Evolutionary conservation across 352 stramenopile species (phyloP).

Genomic region (Blastocystis sp.): DNA sequence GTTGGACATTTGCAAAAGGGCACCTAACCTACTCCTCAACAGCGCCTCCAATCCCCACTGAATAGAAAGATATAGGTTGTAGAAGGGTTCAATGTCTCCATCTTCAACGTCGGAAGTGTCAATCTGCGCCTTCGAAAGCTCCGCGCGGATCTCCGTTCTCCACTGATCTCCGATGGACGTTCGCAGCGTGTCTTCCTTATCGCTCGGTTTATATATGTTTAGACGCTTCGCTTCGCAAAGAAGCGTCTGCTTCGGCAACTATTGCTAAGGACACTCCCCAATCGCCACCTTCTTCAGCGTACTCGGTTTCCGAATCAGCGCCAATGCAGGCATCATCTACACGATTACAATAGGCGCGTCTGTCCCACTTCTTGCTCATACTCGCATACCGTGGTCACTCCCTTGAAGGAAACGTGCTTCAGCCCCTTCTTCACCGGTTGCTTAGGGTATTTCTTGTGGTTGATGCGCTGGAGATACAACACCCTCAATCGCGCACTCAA

Average conservation of each 20-base stretch:
- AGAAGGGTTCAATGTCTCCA: slow-evolving; percentile 4
- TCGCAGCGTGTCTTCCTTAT: neutral
- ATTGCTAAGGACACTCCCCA: neutral
- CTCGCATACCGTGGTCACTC: neutral
- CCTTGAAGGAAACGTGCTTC: slow-evolving; percentile 14
- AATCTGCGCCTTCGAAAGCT: neutral
- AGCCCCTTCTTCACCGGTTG: neutral
- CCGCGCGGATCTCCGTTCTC: neutral
- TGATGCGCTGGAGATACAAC: slow-evolving; percentile 29
- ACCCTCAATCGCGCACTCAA: neutral
- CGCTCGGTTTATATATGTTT: neutral
- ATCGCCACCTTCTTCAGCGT: slow-evolving; percentile 1
- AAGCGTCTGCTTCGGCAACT: slow-evolving; percentile 17
- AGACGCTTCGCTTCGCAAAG: neutral
- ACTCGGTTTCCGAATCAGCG: neutral
- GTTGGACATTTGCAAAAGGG: neutral
- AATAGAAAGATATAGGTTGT: neutral
- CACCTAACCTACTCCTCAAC: neutral
- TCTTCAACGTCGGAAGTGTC: neutral
- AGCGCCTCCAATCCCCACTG: neutral
- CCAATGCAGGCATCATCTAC: slow-evolving; percentile 1
- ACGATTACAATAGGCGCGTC: neutral
- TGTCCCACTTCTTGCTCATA: slow-evolving; percentile 3
- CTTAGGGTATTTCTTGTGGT: slow-evolving; percentile 35
- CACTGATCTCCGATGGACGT: neutral